Evolutionary conservation across 2,329 filamentous ascomycete genomes (phyloP).

Genomic region (Hymenoscyphus fraxineus): DNA sequence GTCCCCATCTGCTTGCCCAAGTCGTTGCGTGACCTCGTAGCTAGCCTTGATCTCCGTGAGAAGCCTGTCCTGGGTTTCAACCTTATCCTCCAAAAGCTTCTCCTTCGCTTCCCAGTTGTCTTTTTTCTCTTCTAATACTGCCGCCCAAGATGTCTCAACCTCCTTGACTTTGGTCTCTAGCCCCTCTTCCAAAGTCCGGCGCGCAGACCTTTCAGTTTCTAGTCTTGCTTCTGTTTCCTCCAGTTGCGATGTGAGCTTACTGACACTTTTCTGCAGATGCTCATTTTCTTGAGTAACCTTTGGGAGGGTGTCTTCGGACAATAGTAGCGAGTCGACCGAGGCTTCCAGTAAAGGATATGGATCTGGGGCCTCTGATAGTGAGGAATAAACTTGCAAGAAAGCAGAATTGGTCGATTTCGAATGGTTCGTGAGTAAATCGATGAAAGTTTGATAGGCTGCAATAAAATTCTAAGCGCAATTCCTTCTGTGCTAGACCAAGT

Average conservation of each 20-base stretch:
- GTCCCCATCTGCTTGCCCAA: conserved; percentile 67
- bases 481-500: background rate
- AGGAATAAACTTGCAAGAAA: conserved; percentile 89
- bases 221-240: conserved; percentile 78
- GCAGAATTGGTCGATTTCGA: conserved; percentile 91
- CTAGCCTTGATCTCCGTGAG: conserved; percentile 94
- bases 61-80: conserved; percentile 88
- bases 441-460: conserved; percentile 90
- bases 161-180: conserved; percentile 81
- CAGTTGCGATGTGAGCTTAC: conserved; percentile 71
- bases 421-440: conserved; percentile 93
- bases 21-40: conserved; percentile 90
- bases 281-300: conserved; percentile 86
- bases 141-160: conserved; percentile 84
- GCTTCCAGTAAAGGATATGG: conserved; percentile 95
- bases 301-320: conserved; percentile 88
- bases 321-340: conserved; percentile 87
- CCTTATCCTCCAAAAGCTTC: conserved; percentile 83
- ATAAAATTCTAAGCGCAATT: conserved; percentile 12
- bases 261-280: conserved; percentile 75
- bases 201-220: conserved; percentile 70
- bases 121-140: conserved; percentile 86
- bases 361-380: conserved; percentile 91
- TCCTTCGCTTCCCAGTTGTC: conserved; percentile 97
- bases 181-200: conserved; percentile 71